These are phyloP conservation scores for Pterocarpus santalinus DNA, from an alignment of 306 rosid species.

Conservation along the genomic window DNA sequence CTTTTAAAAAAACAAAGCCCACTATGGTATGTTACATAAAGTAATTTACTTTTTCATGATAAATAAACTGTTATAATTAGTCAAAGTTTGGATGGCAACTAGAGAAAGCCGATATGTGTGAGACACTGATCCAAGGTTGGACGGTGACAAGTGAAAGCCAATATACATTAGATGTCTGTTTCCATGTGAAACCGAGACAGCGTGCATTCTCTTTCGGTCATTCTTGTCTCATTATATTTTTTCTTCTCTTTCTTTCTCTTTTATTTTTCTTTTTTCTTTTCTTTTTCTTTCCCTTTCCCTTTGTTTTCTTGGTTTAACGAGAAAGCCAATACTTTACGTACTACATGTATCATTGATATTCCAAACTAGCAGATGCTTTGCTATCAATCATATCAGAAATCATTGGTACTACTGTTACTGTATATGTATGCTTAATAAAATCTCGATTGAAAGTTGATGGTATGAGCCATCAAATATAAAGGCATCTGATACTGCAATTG, in stretches of 20 bases:
- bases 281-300: conserved; percentile 33
- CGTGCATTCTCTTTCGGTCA: conserved; percentile 13
- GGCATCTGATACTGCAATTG: not conserved
- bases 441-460: not conserved
- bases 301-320: conserved; percentile 43
- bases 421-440: not conserved
- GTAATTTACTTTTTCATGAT: too few species aligned
- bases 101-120: too few species aligned
- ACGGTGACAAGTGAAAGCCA: not conserved
- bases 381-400: conserved; percentile 15
- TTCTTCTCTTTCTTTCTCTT: not conserved
- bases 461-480: not conserved
- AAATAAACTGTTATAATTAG: too few species aligned
- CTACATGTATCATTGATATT: conserved; percentile 16
- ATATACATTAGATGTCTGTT: not conserved
- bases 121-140: not conserved
- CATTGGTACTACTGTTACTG: not conserved
- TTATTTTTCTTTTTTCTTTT: not conserved
- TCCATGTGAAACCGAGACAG: not conserved
- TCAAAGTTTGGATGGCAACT: too few species aligned
- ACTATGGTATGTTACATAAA: too few species aligned
- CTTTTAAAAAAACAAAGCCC: too few species aligned
- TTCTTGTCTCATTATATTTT: not conserved
- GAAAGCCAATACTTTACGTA: conserved; percentile 36
- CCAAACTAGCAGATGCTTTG: conserved; percentile 31